phyloP scores from a whole-genome alignment of 768 basidiomycete genomes.

The Kwoniella heveanensis region DNA sequence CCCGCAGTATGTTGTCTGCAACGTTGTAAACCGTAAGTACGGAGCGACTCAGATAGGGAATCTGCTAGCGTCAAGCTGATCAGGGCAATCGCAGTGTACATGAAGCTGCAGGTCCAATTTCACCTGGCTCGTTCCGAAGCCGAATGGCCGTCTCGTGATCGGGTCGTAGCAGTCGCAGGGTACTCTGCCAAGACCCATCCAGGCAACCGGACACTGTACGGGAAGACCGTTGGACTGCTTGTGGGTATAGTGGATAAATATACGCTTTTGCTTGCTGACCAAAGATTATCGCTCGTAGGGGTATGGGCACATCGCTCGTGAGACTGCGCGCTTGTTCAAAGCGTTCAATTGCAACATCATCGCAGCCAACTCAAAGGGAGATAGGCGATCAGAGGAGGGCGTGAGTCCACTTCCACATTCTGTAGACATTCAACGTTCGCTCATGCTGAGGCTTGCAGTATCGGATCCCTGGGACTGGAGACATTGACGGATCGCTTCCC shows the following conservation, averaged over 20 bases:
- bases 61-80: not conserved
- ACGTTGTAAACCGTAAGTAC: conserved; percentile 35
- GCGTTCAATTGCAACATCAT: conserved; percentile 45
- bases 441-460: conserved; percentile 28
- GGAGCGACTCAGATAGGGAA: not conserved
- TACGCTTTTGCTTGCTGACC: not conserved
- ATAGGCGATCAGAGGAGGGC: conserved; percentile 39
- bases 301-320: conserved; percentile 47
- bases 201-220: conserved; percentile 31
- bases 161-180: conserved; percentile 18
- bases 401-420: conserved; percentile 29
- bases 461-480: conserved; percentile 47
- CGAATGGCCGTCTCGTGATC: conserved; percentile 24
- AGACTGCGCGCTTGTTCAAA: conserved; percentile 47
- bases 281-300: conserved; percentile 28
- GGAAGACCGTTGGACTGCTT: conserved; percentile 50
- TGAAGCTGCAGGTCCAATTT: conserved; percentile 29
- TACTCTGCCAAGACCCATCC: conserved; percentile 5
- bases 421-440: not conserved
- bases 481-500: conserved; percentile 44
- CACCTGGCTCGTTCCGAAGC: conserved; percentile 20
- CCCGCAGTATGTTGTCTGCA: conserved; percentile 33
- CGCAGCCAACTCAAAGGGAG: conserved; percentile 49
- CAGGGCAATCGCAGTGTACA: conserved; percentile 24
- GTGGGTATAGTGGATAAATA: conserved; percentile 25